Conservation (phyloP, 2,329 filamentous ascomycete genomes). For the Hymenotorrendiella dingleyae region DNA sequence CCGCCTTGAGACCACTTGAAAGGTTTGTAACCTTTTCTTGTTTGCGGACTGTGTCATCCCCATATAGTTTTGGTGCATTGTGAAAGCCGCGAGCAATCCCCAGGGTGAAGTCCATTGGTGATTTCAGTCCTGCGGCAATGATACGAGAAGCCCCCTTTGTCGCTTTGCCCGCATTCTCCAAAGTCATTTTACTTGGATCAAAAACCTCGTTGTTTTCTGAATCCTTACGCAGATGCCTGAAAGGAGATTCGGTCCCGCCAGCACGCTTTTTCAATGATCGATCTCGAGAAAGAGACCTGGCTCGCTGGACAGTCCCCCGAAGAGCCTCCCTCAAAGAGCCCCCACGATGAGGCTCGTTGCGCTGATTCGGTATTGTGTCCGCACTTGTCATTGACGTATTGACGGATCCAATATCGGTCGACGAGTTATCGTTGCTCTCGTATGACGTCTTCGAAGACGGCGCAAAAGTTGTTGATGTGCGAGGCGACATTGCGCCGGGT, state of each 20-base stretch:
- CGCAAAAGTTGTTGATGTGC: constrained; percentile 6
- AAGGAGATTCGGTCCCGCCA: constrained; percentile 8
- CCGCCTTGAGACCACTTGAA: constrained; percentile 68
- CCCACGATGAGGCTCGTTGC: constrained; percentile 4
- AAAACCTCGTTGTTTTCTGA: constrained; percentile 26
- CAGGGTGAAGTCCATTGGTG: constrained; percentile 79
- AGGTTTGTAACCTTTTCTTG: constrained; percentile 73
- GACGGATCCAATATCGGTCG: constrained; percentile 10
- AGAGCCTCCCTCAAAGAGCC: constrained; percentile 29
- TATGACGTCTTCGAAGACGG: constrained; percentile 22
- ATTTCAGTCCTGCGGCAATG: constrained; percentile 67
- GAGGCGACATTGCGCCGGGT: constrained; percentile 5
- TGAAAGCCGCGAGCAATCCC: constrained; percentile 81
- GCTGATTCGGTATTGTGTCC: neutral
- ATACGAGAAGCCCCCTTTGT: constrained; percentile 66
- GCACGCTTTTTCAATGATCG: constrained; percentile 8
- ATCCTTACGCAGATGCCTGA: neutral
- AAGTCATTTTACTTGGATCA: constrained; percentile 31
- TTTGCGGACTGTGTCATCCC: constrained; percentile 75
- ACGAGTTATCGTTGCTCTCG: constrained; percentile 19
- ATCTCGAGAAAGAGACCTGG: constrained; percentile 17
- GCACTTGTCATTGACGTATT: constrained; percentile 19
- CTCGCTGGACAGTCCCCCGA: constrained; percentile 23
- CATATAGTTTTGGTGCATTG: constrained; percentile 79
- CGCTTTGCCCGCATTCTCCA: constrained; percentile 59